These are phyloP conservation scores for Didymella pinodella DNA, from an alignment of 2,329 filamentous ascomycete genomes.

Conservation along the genomic window DNA sequence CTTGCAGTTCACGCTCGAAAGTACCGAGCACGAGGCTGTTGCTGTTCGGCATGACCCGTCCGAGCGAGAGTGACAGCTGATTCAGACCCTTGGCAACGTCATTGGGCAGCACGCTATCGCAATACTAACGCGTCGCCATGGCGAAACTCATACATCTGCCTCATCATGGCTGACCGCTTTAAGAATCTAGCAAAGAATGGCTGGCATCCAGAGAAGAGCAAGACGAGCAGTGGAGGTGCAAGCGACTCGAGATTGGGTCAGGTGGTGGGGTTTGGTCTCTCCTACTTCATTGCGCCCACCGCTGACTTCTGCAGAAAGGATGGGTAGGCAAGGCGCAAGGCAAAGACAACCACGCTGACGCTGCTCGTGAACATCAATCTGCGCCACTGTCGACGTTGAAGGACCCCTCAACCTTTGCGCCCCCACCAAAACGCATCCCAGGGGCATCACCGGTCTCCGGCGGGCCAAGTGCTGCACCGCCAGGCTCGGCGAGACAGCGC, in stretches of 20 bases:
- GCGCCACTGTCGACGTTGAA: conserved; percentile 73
- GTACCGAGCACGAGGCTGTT: background rate
- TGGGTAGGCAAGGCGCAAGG: conserved; percentile 63
- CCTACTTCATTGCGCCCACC: background rate
- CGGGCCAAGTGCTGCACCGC: conserved; percentile 54
- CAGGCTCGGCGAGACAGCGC: conserved; percentile 48
- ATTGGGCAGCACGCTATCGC: conserved; percentile 28
- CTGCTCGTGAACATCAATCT: conserved; percentile 59
- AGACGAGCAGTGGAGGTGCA: conserved; percentile 44
- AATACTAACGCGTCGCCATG: conserved; percentile 21
- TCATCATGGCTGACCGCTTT: conserved; percentile 45
- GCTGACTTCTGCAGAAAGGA: conserved; percentile 57
- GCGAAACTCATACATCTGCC: conserved; percentile 18
- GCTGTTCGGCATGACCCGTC: conserved; percentile 5
- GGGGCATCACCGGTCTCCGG: conserved; percentile 31
- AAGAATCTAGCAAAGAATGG: conserved; percentile 57
- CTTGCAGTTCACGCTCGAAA: background rate
- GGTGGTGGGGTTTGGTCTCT: conserved; percentile 59
- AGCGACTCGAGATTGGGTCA: conserved; percentile 61
- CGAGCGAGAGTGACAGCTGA: conserved; percentile 7
- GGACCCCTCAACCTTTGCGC: conserved; percentile 80
- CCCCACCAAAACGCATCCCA: conserved; percentile 72
- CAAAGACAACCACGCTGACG: conserved; percentile 53
- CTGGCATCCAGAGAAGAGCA: conserved; percentile 55
- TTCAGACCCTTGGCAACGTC: conserved; percentile 32